phyloP scores from a whole-genome alignment of 2,329 filamentous ascomycete genomes.

The Mycosphaerella sp. region DNA sequence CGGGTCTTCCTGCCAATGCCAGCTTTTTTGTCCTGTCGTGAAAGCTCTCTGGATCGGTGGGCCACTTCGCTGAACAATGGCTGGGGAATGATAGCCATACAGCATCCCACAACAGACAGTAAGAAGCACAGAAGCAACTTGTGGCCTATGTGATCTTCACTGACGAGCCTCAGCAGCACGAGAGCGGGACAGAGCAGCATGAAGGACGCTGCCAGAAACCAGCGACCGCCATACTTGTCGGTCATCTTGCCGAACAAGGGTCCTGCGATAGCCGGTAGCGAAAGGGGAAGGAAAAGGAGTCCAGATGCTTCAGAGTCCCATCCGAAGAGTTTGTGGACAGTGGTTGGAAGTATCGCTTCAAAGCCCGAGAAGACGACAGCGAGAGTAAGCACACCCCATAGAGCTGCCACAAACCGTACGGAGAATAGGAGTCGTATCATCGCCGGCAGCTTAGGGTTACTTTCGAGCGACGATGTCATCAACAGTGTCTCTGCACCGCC shows the following conservation, averaged over 20 bases:
- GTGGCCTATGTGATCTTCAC: conserved; percentile 12
- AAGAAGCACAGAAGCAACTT: conserved; percentile 19
- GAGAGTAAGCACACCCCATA: conserved; percentile 23
- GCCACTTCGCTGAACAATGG: conserved; percentile 24
- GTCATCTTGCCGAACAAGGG: conserved; percentile 18
- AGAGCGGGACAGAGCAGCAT: conserved; percentile 13
- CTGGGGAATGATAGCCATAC: conserved; percentile 18
- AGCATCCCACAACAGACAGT: conserved; percentile 17
- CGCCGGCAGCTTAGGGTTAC: conserved; percentile 5
- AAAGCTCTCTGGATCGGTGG: conserved; percentile 14
- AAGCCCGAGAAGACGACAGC: conserved; percentile 18
- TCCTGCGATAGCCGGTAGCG: conserved; percentile 20
- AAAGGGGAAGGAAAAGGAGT: conserved; percentile 22
- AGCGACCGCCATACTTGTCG: conserved; percentile 22
- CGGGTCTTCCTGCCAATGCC: conserved; percentile 4
- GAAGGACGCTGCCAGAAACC: conserved; percentile 18
- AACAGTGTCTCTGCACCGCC: neutral
- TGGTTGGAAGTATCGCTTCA: conserved; percentile 19
- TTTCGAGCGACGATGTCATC: neutral
- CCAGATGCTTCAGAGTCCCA: conserved; percentile 20
- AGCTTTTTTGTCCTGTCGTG: conserved; percentile 10
- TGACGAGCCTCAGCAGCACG: conserved; percentile 22
- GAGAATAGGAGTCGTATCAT: conserved; percentile 19
- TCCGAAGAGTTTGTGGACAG: conserved; percentile 16
- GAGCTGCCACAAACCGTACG: conserved; percentile 17